Percentiles rank a stretch among this genome's conserved stretches.
These are phyloP conservation scores for Thielaviopsis populi DNA, from an alignment of 2,329 filamentous ascomycete genomes.

Conservation along the genomic window DNA sequence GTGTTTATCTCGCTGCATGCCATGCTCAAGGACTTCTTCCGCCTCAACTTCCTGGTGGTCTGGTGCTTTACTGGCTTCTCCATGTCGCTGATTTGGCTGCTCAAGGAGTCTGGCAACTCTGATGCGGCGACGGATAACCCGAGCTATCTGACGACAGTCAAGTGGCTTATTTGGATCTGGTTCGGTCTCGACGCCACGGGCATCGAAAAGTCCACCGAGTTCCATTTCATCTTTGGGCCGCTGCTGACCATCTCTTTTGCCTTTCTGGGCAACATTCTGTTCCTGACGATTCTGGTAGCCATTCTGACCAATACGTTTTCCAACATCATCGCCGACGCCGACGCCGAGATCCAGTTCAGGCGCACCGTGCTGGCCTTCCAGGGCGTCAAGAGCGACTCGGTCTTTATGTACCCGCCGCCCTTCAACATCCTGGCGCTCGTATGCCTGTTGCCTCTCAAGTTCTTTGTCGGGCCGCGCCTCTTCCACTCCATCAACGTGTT, in stretches of 20 bases:
- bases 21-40: slow-evolving; percentile 59
- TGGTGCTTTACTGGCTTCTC: slow-evolving; percentile 60
- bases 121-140: slow-evolving; percentile 22
- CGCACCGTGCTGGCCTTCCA: slow-evolving; percentile 58
- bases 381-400: slow-evolving; percentile 56
- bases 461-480: slow-evolving; percentile 43
- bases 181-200: slow-evolving; percentile 54
- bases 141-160: slow-evolving; percentile 43
- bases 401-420: slow-evolving; percentile 55
- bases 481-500: slow-evolving; percentile 61
- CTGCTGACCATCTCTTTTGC: slow-evolving; percentile 57
- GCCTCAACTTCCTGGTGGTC: slow-evolving; percentile 49
- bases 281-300: slow-evolving; percentile 58
- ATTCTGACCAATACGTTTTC: slow-evolving; percentile 60
- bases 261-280: slow-evolving; percentile 59
- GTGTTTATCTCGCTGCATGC: slow-evolving; percentile 58
- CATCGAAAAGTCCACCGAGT: slow-evolving; percentile 37
- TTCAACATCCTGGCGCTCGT: slow-evolving; percentile 54
- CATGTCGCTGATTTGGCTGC: slow-evolving; percentile 52
- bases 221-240: slow-evolving; percentile 53
- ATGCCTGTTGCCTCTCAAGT: slow-evolving; percentile 49
- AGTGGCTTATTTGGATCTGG: slow-evolving; percentile 72
- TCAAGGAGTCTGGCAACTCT: slow-evolving; percentile 19
- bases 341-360: slow-evolving; percentile 56
- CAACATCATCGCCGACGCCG: slow-evolving; percentile 52